Conservation (phyloP, 352 stramenopile genomes). For the Phytophthora podocarpi region DNA sequence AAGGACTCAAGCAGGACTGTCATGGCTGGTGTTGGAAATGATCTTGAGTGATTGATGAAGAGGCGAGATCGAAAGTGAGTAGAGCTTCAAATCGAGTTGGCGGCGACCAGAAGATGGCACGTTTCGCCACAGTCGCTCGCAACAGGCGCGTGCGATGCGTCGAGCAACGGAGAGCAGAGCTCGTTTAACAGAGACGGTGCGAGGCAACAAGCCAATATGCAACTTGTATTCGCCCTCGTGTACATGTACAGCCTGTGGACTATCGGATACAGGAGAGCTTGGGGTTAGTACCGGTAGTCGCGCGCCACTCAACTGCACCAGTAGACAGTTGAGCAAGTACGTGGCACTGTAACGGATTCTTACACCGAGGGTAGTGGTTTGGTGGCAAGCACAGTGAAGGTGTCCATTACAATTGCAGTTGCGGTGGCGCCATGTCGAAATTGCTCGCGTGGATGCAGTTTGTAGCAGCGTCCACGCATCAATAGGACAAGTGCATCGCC, state of each 20-base stretch:
- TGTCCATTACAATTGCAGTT: neutral
- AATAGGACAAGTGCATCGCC: slow-evolving; percentile 8
- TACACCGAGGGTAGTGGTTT: too few relatives aligned
- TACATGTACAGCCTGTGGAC: too few relatives aligned
- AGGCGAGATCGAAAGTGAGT: slow-evolving; percentile 25
- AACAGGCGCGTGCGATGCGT: too few relatives aligned
- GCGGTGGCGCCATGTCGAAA: slow-evolving; percentile 10
- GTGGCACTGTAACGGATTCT: slow-evolving; percentile 29
- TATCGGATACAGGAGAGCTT: too few relatives aligned
- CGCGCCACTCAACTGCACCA: too few relatives aligned
- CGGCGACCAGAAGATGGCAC: slow-evolving; percentile 1
- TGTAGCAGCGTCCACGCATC: slow-evolving; percentile 21
- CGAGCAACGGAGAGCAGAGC: slow-evolving; percentile 1
- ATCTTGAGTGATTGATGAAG: neutral
- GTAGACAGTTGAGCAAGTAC: too few relatives aligned
- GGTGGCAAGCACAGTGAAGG: neutral
- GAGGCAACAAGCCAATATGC: too few relatives aligned
- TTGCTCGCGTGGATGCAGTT: slow-evolving; percentile 31
- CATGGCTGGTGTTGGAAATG: slow-evolving; percentile 24
- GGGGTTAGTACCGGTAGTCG: too few relatives aligned
- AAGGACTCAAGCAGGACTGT: slow-evolving; percentile 39
- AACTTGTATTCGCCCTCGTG: too few relatives aligned
- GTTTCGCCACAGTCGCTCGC: too few relatives aligned
- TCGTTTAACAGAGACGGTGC: slow-evolving; percentile 10
- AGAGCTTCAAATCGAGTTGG: slow-evolving; percentile 1